Conservation (phyloP, 257 asterid genomes). For the Galeopsis tetrahit region DNA sequence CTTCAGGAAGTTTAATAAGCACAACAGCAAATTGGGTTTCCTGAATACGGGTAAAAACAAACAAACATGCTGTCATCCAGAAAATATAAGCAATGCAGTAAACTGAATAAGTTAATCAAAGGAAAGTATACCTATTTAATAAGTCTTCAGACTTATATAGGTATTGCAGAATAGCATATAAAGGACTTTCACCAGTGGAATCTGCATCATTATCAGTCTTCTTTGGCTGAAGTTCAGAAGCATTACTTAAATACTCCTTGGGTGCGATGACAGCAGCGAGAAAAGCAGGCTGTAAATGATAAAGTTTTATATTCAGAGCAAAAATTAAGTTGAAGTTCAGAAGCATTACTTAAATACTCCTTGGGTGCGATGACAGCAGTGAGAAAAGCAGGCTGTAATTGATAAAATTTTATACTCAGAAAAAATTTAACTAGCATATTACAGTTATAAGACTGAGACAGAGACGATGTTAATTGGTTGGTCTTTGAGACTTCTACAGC, state of each 20-base stretch:
- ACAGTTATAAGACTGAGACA: conserved; percentile 14
- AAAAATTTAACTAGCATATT: not conserved
- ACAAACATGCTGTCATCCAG: conserved; percentile 17
- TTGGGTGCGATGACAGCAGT: conserved; percentile 51
- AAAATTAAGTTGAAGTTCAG: conserved; percentile 36
- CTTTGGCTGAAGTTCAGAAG: conserved; percentile 42
- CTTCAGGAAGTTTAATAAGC: conserved; percentile 71
- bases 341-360: conserved; percentile 43
- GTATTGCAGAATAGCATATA: conserved; percentile 55
- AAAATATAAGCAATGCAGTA: conserved; percentile 21
- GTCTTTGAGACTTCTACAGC: conserved; percentile 24
- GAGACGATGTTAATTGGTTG: conserved; percentile 10
- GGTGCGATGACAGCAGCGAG: conserved; percentile 58
- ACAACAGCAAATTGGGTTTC: conserved; percentile 56
- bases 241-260: conserved; percentile 42
- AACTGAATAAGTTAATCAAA: conserved; percentile 18
- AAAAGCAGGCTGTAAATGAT: conserved; percentile 79
- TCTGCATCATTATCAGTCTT: conserved; percentile 44
- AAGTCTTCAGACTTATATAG: conserved; percentile 63
- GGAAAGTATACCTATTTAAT: conserved; percentile 55
- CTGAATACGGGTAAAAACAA: conserved; percentile 48
- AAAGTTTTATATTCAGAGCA: not conserved
- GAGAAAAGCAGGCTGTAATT: conserved; percentile 84
- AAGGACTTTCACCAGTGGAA: conserved; percentile 49
- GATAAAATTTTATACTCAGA: not conserved